Base-by-base conservation (phyloP, 495 filamentous ascomycete genomes). In the Xylaria intraflava region DNA sequence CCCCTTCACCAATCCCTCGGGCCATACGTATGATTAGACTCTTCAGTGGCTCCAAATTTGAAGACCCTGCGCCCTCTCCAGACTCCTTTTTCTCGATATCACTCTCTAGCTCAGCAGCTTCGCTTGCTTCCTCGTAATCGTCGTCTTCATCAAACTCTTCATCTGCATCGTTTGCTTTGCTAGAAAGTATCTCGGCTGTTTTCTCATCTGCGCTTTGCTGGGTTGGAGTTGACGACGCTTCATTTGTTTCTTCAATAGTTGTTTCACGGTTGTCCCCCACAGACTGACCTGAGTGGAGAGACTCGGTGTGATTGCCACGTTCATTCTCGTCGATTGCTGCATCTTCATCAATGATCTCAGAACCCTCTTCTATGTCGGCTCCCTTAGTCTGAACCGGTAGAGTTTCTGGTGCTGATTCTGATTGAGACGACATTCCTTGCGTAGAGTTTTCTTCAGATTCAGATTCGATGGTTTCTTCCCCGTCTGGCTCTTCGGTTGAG, bases 61-160 rank as follows among this genome's bases (percentile, higher is more conserved):
- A 51, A 46, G 59, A 36, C 6, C 36, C 39, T 0, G 51, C 35
- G 5, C 65, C 64, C 39, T 50, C 62, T 50, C 63, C 62, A 2
- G 64, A 40, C 20, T 57, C 55, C 16, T 60, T 66, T 16, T 64
- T 53, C 6, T 60, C 59, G 1, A 65, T 55, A 30, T 27, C 41
- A 19, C 27, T 19, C 23, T 47, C 56, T 49, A 31, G 51, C 14
- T 60, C 51, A 6, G 56, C 52, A 6, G 56, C 55, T 19, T 68
- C 68, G 2, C 49, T 45, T 24, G 29, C 8, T 24, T 56, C 60
- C 1, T 65, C 61, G 3, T 67, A 56, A 6, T 58, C 57, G 5
- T 57, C 63, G 11, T 59, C 46, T 0, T 64, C 62, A 22, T 69
- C 63, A n/a, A 59, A 57, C 6, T 53, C 58, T 26, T 53, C 56